Base-by-base conservation (phyloP, 2,329 filamentous ascomycete genomes). In the Scedosporium apiospermum region DNA sequence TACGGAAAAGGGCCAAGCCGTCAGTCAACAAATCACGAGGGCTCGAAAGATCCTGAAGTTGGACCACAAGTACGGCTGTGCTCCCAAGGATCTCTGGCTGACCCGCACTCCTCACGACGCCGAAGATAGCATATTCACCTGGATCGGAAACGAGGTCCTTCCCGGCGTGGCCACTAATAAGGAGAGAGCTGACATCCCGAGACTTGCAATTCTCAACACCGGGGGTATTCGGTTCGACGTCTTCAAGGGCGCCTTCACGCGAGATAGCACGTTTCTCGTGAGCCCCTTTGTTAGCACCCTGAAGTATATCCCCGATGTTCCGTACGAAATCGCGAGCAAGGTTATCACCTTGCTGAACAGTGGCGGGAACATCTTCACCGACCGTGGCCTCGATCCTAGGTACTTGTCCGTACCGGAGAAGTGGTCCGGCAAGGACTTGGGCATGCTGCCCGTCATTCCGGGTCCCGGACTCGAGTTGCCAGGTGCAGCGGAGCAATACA, bases 191-290 rank as follows among this genome's bases (percentile, higher is more conserved):
- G 80, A 86, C 63, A 80, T 82, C 49, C 82, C 91, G 9, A 82
- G 85, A 6, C 76, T 98, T 10, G 86, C 88, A 34, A 84, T 98
- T 60, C 80, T 90, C 63, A 99, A 99, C 74, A 96, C 91, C 0
- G 95, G 95, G 27, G 90, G 90, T 3, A 86, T 99, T 67, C 89
- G 95, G 55, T 99, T 98, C 73, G 95, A 99, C 73, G 90, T 99
- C 65, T 96, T 97, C 80, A 86, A 93, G 72, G 95, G 95, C 0
- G 80, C 88, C 0, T 98, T 98, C 71, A 98, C 95, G 0, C 85
- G 86, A 46, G 95, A 99, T 72, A 88, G 88, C 3, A 91, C 89
- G 0, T 98, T 86, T 71, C 88, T 93, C 46, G 82, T 98, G 30
- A 96, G 90, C 7, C 95, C 95, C 0, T 99, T 99, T 72, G 86